phyloP scores from a whole-genome alignment of 2,329 filamentous ascomycete genomes.

The Alternaria arbusti region DNA sequence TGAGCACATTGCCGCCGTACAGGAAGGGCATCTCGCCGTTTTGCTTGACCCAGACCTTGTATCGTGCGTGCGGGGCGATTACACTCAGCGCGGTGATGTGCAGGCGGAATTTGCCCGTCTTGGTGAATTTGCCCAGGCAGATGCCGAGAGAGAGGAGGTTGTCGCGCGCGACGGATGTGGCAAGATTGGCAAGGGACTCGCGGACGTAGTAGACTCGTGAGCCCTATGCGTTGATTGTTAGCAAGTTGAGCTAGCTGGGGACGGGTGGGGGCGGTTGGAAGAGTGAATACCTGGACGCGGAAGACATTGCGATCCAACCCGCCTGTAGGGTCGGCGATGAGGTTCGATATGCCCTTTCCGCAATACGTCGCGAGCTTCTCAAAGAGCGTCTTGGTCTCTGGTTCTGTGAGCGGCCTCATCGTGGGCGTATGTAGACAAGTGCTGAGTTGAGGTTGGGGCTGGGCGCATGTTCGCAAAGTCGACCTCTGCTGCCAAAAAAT shows the following conservation, averaged over 20 bases:
- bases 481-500: constrained; percentile 16
- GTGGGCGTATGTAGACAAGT: constrained; percentile 8
- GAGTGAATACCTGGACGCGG: constrained; percentile 55
- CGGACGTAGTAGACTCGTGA: constrained; percentile 91
- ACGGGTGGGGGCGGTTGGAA: not conserved
- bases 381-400: constrained; percentile 81
- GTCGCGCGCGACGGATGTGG: constrained; percentile 81
- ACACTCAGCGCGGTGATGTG: constrained; percentile 92
- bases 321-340: constrained; percentile 55
- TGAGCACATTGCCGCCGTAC: constrained; percentile 89
- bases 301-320: constrained; percentile 51
- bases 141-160: constrained; percentile 87
- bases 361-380: constrained; percentile 94
- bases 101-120: constrained; percentile 92
- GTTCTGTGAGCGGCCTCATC: constrained; percentile 81
- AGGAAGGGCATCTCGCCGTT: constrained; percentile 98
- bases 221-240: constrained; percentile 60
- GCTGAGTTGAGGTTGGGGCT: constrained; percentile 18
- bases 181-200: constrained; percentile 87
- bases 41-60: constrained; percentile 96
- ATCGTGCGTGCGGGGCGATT: constrained; percentile 87
- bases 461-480: constrained; percentile 16
- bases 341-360: constrained; percentile 81
- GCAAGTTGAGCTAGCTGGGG: not conserved
- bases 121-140: constrained; percentile 94